phyloP scores from a whole-genome alignment of 2,329 filamentous ascomycete genomes.

The Sclerotinia trifoliorum region DNA sequence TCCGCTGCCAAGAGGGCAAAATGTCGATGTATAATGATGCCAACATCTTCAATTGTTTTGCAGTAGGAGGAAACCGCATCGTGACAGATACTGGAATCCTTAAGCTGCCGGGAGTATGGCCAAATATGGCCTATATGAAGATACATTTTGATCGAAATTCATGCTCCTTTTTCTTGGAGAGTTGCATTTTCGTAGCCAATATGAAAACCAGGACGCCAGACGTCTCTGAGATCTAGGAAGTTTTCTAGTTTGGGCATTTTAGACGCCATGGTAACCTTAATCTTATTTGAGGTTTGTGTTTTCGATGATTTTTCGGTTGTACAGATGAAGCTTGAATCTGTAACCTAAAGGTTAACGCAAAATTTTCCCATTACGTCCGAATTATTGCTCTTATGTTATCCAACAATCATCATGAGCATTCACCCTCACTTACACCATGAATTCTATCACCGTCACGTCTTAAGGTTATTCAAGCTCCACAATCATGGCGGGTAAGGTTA shows the following conservation, averaged over 20 bases:
- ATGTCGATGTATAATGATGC: constrained; percentile 76
- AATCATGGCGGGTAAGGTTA: neutral
- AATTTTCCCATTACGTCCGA: neutral
- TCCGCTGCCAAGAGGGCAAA: constrained; percentile 77
- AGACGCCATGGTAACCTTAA: neutral
- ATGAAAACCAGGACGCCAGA: constrained; percentile 63
- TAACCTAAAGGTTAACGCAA: too few relatives aligned
- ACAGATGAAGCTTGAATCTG: neutral
- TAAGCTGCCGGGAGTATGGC: constrained; percentile 76
- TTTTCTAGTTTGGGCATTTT: constrained; percentile 17
- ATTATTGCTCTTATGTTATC: too few relatives aligned
- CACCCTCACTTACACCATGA: neutral
- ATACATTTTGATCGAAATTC: constrained; percentile 72
- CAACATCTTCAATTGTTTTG: constrained; percentile 73
- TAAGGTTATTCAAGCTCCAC: neutral
- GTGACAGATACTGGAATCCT: constrained; percentile 69
- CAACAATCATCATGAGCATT: neutral
- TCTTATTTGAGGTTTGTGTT: neutral
- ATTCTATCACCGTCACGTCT: neutral
- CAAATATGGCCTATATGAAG: constrained; percentile 86
- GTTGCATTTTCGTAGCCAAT: constrained; percentile 78
- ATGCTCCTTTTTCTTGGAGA: constrained; percentile 82
- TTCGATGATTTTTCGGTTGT: neutral
- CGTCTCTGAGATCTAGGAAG: constrained; percentile 46
- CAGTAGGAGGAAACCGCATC: constrained; percentile 85